Conservation (phyloP, 202 grass and related monocot genomes). For the Panicum virgatum region DNA sequence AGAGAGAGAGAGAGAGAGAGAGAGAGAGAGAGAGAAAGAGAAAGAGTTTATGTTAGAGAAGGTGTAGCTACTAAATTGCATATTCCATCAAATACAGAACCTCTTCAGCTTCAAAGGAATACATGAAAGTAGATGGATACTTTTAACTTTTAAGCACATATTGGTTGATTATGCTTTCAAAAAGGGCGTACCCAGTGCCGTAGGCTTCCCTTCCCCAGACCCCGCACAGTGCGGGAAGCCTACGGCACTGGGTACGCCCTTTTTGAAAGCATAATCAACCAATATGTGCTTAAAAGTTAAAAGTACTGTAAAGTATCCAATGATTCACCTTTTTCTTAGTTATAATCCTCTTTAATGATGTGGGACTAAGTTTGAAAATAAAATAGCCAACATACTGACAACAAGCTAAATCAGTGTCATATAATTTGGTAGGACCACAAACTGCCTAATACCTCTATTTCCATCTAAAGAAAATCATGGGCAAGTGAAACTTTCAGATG, state of each 20-base stretch:
- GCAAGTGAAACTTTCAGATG: conserved; percentile 12
- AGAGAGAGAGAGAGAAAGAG: no score
- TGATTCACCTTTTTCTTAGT: not conserved
- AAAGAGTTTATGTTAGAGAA: conserved; percentile 18
- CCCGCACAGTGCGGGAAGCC: no score
- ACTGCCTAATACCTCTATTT: conserved; percentile 7
- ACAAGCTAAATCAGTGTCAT: not conserved
- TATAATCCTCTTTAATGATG: not conserved
- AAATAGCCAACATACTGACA: conserved; percentile 3
- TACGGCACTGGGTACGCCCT: no score
- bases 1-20: no score
- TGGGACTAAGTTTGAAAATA: not conserved
- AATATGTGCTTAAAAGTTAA: not conserved
- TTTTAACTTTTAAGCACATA: no score
- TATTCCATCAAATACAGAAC: not conserved
- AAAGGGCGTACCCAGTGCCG: no score
- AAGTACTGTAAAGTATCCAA: conserved; percentile 12
- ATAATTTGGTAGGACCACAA: conserved; percentile 1
- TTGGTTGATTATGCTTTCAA: no score
- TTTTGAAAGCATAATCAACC: conserved; percentile 4
- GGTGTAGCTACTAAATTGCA: conserved; percentile 5
- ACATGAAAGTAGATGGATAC: conserved; percentile 5
- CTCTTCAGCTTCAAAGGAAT: conserved; percentile 16
- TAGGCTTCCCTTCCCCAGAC: no score
- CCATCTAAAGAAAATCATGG: conserved; percentile 10